Base-by-base conservation (phyloP, 192 early-diverging fungal species). In the Entomortierella lignicola region DNA sequence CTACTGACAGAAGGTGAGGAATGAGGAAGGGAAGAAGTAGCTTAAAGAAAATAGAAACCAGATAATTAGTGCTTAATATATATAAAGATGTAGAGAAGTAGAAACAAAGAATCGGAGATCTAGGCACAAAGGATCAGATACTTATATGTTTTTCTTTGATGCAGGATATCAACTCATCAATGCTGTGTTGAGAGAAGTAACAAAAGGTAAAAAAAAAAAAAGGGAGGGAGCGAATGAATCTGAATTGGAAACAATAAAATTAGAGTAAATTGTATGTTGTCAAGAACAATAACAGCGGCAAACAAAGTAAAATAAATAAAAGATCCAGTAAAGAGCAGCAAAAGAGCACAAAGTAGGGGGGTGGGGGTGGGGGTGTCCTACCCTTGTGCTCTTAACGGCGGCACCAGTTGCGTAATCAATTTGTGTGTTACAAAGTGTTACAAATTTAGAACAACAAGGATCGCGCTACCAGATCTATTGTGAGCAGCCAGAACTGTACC, bases 361-460 rank as follows among this genome's bases (percentile, higher is more conserved):
- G n/a, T n/a, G n/a, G n/a, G n/a, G n/a, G n/a, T n/a, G n/a, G 25
- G 52, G n/a, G 11, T 51, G 20, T 21, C 31, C 23, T 10, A 32
- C 17, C 27, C 43, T 13, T 58, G 17, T 58, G 44, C 42, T 37
- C 29, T 27, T n/a, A 43, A 8, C 2, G 20, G 43, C 48, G n/a
- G 5, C 12, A 31, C 64, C 18, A 1, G 41, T 56, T 42, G 42
- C 42, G 27, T 21, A 15, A 57, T 47, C 64, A n/a, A n/a, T 42
- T 56, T 66, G 31, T 47, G 42, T 56, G 55, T 57, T 43, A 66
- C 64, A 57, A n/a, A 27, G 55, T 55, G 64, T 52, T 29, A n/a
- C 55, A 66, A 31, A 47, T 57, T 66, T 63, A 63, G 61, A 63
- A 50, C 10, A 51, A 15, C 31, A 51, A 20, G 48, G 61, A 63